Percentiles rank a stretch among this genome's conserved stretches.
Evolutionary conservation across 805 yeast species (phyloP).

Genomic region (Candida maesae): DNA sequence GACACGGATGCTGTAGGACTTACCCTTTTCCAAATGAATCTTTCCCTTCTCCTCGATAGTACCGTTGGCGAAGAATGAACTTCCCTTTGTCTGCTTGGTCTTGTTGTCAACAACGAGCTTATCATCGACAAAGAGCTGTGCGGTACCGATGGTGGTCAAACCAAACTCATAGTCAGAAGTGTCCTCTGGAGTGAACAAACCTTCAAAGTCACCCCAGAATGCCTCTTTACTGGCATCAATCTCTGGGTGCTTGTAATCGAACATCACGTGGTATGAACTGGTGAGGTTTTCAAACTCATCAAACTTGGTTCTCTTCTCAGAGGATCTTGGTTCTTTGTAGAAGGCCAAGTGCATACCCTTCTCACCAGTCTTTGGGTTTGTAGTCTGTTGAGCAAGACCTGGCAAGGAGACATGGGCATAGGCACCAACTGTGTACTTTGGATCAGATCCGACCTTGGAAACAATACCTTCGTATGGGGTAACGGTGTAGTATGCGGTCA

Average conservation of each 20-base stretch:
- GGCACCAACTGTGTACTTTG: constrained; percentile 35
- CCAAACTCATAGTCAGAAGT: constrained; percentile 51
- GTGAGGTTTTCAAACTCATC: constrained; percentile 25
- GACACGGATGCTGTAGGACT: constrained; percentile 40
- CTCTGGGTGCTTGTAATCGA: constrained; percentile 30
- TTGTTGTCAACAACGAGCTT: constrained; percentile 53
- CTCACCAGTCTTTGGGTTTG: constrained; percentile 23
- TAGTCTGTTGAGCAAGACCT: constrained; percentile 28
- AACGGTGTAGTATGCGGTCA: constrained; percentile 43
- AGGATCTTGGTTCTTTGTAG: constrained; percentile 24
- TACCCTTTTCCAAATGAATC: constrained; percentile 40
- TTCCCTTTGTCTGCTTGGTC: constrained; percentile 47
- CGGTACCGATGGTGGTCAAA: constrained; percentile 49
- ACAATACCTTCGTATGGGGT: constrained; percentile 48
- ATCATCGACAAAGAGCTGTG: constrained; percentile 49
- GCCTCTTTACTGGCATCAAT: constrained; percentile 15
- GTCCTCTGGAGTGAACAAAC: constrained; percentile 43
- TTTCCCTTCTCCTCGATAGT: constrained; percentile 45
- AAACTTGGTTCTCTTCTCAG: constrained; percentile 26
- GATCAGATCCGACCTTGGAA: constrained; percentile 23
- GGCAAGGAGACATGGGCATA: constrained; percentile 34
- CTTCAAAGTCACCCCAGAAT: constrained; percentile 46
- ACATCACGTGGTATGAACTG: constrained; percentile 23
- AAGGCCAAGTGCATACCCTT: constrained; percentile 26
- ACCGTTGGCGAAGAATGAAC: constrained; percentile 51